A percentile compares a stretch with the other conserved stretches of the same genome.
Evolutionary conservation across 805 yeast genomes (phyloP).

Genomic region (Brettanomyces nanus): DNA sequence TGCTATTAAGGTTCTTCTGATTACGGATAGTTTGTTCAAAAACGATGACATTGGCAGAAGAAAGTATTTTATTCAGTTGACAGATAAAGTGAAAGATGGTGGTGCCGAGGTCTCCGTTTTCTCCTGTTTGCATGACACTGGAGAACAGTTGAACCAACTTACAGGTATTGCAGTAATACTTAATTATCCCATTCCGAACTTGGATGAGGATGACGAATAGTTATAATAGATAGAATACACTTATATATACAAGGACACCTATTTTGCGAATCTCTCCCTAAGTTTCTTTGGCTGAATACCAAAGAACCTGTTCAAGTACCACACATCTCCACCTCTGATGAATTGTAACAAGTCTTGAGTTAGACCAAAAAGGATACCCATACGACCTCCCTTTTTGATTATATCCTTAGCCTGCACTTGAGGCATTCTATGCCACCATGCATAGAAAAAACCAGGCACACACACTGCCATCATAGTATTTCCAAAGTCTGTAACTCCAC

Average conservation of each 20-base stretch:
- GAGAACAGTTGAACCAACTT: conserved; percentile 79
- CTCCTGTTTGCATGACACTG: conserved; percentile 81
- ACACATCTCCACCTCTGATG: conserved; percentile 51
- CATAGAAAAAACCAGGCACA: conserved; percentile 43
- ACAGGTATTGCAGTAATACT: conserved; percentile 88
- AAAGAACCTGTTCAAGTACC: conserved; percentile 43
- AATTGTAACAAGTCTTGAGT: conserved; percentile 57
- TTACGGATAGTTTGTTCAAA: conserved; percentile 75
- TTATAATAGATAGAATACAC: too few relatives aligned
- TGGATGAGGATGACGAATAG: conserved; percentile 52
- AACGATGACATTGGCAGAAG: conserved; percentile 65
- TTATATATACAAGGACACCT: not conserved
- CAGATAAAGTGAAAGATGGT: conserved; percentile 54
- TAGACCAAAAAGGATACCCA: conserved; percentile 58
- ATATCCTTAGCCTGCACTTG: conserved; percentile 33
- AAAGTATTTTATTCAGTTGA: conserved; percentile 56
- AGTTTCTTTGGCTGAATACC: conserved; percentile 21
- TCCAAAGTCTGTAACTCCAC: conserved; percentile 46
- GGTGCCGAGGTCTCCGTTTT: conserved; percentile 79
- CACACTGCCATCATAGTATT: conserved; percentile 56
- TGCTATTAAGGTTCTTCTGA: conserved; percentile 64
- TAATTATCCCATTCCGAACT: conserved; percentile 74
- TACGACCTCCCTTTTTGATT: conserved; percentile 41
- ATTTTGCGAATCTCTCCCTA: not conserved
- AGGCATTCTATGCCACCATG: conserved; percentile 35